These are phyloP conservation scores for Globisporangium nodosum DNA, from an alignment of 352 stramenopile genomes.

Conservation along the genomic window DNA sequence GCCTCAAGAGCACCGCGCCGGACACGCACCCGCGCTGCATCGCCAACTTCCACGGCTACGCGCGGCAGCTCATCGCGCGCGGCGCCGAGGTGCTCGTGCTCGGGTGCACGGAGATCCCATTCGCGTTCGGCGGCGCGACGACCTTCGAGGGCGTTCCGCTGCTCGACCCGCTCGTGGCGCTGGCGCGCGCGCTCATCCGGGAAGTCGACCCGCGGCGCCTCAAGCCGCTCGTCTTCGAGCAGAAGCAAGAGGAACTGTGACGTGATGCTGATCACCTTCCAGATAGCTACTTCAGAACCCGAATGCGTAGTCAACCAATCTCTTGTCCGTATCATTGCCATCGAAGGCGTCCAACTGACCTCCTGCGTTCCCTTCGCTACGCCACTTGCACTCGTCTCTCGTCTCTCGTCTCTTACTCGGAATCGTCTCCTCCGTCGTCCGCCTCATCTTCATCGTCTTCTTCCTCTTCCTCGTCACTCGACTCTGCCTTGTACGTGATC, in stretches of 20 bases:
- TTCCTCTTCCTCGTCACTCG: slow-evolving; percentile 40
- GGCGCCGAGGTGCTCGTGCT: slow-evolving; percentile 39
- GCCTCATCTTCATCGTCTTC: slow-evolving; percentile 52
- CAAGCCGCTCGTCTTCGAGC: slow-evolving; percentile 18
- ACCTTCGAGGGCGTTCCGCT: slow-evolving; percentile 30
- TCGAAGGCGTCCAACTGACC: neutral
- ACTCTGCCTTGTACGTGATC: slow-evolving; percentile 50
- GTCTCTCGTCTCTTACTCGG: neutral
- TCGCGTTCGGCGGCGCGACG: slow-evolving; percentile 26
- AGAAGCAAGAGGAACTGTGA: neutral
- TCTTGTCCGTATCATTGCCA: neutral
- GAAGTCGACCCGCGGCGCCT: slow-evolving; percentile 34
- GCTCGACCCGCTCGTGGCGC: slow-evolving; percentile 37
- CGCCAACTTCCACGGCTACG: slow-evolving; percentile 36
- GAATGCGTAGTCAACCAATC: too few species aligned
- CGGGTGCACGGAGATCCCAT: slow-evolving; percentile 50
- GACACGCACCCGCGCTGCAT: slow-evolving; percentile 27
- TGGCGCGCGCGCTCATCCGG: slow-evolving; percentile 44
- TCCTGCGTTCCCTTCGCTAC: too few species aligned
- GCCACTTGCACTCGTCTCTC: neutral
- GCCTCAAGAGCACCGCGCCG: slow-evolving; percentile 47
- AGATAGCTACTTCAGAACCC: neutral
- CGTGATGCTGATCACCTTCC: neutral
- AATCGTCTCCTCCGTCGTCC: slow-evolving; percentile 33
- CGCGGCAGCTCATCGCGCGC: slow-evolving; percentile 21